phyloP scores from a whole-genome alignment of 2,329 filamentous ascomycete species.

The Phialophora chinensis region DNA sequence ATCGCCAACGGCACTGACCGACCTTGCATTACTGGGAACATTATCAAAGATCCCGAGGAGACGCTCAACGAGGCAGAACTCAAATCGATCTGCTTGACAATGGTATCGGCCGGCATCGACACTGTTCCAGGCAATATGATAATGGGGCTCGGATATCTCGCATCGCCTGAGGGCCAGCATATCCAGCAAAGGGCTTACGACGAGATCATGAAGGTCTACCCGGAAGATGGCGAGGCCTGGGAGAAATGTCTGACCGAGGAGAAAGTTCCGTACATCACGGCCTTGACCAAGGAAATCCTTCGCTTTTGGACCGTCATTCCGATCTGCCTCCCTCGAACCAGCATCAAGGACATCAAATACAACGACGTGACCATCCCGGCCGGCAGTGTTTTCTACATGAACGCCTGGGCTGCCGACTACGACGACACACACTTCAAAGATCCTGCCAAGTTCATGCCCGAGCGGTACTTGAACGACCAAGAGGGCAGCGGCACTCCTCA shows the following conservation, averaged over 20 bases:
- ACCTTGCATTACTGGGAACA: constrained; percentile 72
- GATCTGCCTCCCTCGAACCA: constrained; percentile 75
- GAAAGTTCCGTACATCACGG: constrained; percentile 77
- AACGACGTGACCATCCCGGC: constrained; percentile 71
- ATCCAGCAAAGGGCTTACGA: constrained; percentile 73
- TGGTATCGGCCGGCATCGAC: constrained; percentile 81
- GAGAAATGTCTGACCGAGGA: constrained; percentile 73
- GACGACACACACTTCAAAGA: constrained; percentile 71
- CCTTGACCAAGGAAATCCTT: constrained; percentile 77
- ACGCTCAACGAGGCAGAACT: constrained; percentile 75
- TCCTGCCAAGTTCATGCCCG: constrained; percentile 68
- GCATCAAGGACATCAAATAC: constrained; percentile 74
- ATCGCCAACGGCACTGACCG: constrained; percentile 69
- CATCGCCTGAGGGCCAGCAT: constrained; percentile 68
- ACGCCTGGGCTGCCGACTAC: constrained; percentile 76
- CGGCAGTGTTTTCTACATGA: constrained; percentile 83
- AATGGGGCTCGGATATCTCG: constrained; percentile 78
- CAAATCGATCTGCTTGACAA: constrained; percentile 80
- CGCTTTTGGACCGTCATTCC: constrained; percentile 82
- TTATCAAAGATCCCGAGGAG: constrained; percentile 72
- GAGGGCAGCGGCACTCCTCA: constrained; percentile 63
- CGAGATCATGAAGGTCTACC: constrained; percentile 74
- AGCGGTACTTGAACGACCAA: constrained; percentile 67
- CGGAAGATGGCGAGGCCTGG: constrained; percentile 73
- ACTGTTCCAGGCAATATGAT: constrained; percentile 80